Base-by-base conservation (phyloP, 495 filamentous ascomycete species). In the Annulohypoxylon moriforme region DNA sequence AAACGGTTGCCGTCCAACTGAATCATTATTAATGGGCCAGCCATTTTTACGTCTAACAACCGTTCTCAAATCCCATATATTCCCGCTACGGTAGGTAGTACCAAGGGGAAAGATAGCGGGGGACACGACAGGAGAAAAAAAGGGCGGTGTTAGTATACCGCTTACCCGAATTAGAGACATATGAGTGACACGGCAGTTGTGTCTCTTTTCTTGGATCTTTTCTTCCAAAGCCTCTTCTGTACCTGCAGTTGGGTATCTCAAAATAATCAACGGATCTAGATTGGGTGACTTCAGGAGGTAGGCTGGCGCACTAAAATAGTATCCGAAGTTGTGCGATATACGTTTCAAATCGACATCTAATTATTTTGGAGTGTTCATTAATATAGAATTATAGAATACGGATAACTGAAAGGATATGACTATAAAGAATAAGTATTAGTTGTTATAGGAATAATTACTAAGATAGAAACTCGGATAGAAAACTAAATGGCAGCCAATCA, bases 401-500 rank as follows among this genome's bases (percentile, higher is more conserved):
- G 27, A 29, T 29, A 29, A 6, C 10, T 14, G 14, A 14, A 40
- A 40, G n/a, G 13, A 40, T n/a, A 40, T 40, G 36, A 14, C 13
- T 40, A 40, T n/a, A 40, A 13, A 40, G n/a, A 18, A 18, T 20
- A 44, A 10, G 38, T 42, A 42, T 3, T 38, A 38, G 13, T 13
- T 2, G 22, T 2, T 25, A 27, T 50, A 27, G 10, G 20, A 25
- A 50, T 29, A 27, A 52, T 29, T n/a, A 27, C 13, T 52, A 49
- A 49, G 46, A 11, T 8, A 49, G 18, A 49, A 49, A 20, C 11
- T 53, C 25, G 25, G 46, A 11, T 8, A 49, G 18, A 49, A 49
- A 20, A 11, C 31, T 16, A 11, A 53, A 53, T 11, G 27, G 50
- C 9, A 60, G 20, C 68, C 68, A 66, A 71, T 71, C 33, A 67